Conservation (phyloP, 2,329 filamentous ascomycete species). For the Ceratocystiopsis brevicomis region DNA sequence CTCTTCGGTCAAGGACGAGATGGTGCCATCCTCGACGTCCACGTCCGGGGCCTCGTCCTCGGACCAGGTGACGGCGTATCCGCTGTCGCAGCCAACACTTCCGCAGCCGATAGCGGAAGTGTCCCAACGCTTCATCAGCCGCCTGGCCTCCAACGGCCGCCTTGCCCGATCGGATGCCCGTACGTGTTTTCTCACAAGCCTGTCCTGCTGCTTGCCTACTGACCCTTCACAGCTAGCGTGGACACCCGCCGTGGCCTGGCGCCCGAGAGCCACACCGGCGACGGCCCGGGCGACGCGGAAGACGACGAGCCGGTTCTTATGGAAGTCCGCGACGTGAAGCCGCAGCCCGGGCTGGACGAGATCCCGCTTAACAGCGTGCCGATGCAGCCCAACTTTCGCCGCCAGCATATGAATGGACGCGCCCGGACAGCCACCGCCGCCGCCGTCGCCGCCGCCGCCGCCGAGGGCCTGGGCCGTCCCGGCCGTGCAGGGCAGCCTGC, state of each 20-base stretch:
- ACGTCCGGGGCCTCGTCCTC: no score
- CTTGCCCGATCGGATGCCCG: slow-evolving; percentile 12
- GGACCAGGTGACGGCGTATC: no score
- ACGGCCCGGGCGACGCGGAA: slow-evolving; percentile 4
- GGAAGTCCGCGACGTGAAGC: slow-evolving; percentile 11
- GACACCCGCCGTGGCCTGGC: slow-evolving; percentile 7
- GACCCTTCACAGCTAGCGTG: slow-evolving; percentile 12
- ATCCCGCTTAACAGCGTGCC: background rate
- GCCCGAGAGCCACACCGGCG: background rate
- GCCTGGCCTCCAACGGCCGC: background rate
- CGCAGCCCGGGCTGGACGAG: background rate
- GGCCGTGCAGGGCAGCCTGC: background rate
- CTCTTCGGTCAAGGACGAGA: no score
- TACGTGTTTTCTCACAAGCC: slow-evolving; percentile 4
- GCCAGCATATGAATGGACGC: no score
- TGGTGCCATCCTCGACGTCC: no score
- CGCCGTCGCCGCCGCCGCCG: no score
- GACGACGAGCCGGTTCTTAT: slow-evolving; percentile 13
- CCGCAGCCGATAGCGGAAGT: no score
- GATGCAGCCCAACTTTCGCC: no score
- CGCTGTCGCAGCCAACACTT: no score
- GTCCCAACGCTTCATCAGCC: no score
- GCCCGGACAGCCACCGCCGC: no score
- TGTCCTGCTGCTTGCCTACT: background rate
- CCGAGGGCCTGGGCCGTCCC: no score